Evolutionary conservation across 2,329 filamentous ascomycete species (phyloP).

Genomic region (Stemphylium beticola): DNA sequence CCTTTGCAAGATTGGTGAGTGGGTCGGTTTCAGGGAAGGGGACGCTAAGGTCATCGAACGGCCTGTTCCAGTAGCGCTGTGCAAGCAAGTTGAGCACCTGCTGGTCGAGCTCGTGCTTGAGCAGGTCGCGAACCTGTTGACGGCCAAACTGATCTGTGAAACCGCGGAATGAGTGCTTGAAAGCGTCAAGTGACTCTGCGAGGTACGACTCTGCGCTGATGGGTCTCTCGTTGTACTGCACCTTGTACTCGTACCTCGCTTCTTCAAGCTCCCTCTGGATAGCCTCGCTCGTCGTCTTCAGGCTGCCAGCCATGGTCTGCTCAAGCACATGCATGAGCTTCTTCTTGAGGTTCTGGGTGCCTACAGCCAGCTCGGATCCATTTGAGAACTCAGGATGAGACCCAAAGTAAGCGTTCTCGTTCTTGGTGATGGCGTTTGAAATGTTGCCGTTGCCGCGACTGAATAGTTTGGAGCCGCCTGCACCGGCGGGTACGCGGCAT

Average conservation of each 20-base stretch:
- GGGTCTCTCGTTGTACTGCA: conserved; percentile 97
- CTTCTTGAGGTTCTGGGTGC: conserved; percentile 85
- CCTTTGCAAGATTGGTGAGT: conserved; percentile 79
- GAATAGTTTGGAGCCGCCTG: conserved; percentile 72
- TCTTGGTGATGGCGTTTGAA: conserved; percentile 79
- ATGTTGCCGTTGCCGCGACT: conserved; percentile 82
- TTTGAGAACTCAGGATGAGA: conserved; percentile 84
- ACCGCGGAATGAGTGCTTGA: conserved; percentile 97
- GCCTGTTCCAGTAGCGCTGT: conserved; percentile 96
- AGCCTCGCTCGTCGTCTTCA: conserved; percentile 87
- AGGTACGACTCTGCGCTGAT: conserved; percentile 95
- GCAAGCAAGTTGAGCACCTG: conserved; percentile 92
- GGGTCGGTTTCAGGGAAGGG: conserved; percentile 72
- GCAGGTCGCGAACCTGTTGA: conserved; percentile 82
- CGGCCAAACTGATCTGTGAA: conserved; percentile 90
- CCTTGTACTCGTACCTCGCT: conserved; percentile 97
- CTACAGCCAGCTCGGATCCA: conserved; percentile 74
- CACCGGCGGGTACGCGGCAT: conserved; percentile 73
- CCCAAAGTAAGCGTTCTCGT: conserved; percentile 87
- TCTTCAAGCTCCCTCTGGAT: conserved; percentile 96
- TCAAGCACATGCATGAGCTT: conserved; percentile 98
- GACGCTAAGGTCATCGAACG: conserved; percentile 79
- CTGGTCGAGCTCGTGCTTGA: conserved; percentile 93
- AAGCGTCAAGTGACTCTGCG: conserved; percentile 90
- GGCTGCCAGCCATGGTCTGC: conserved; percentile 92